Conservation (phyloP, 2,329 filamentous ascomycete species). For the Aspergillus thermomutatus region DNA sequence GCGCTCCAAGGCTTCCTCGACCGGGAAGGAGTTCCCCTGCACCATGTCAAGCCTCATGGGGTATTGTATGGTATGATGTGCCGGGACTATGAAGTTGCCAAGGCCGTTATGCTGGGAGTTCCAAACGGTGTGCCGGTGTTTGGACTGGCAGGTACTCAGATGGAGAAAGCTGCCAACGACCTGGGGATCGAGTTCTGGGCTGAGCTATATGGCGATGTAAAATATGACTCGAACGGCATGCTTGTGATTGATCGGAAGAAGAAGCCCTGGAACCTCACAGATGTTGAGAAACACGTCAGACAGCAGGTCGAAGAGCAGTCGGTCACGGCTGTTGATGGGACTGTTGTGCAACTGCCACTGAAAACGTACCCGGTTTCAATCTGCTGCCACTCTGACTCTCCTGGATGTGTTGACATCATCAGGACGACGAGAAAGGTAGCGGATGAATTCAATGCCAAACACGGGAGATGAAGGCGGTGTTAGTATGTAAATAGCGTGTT, state of each 20-base stretch:
- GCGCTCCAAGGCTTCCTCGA: constrained; percentile 59
- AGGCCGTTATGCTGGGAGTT: constrained; percentile 53
- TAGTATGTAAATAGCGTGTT: background rate
- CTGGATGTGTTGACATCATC: constrained; percentile 45
- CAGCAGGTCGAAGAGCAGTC: constrained; percentile 42
- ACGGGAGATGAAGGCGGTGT: background rate
- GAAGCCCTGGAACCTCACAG: constrained; percentile 45
- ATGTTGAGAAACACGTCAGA: constrained; percentile 41
- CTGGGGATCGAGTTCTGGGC: constrained; percentile 53
- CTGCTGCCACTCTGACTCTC: constrained; percentile 49
- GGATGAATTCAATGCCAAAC: constrained; percentile 39
- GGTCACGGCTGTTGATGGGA: constrained; percentile 43
- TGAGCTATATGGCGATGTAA: constrained; percentile 56
- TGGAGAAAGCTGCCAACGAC: constrained; percentile 53
- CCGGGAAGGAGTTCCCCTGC: constrained; percentile 52
- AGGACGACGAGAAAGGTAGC: constrained; percentile 37
- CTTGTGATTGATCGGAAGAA: constrained; percentile 59
- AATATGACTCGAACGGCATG: constrained; percentile 50
- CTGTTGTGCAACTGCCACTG: constrained; percentile 36
- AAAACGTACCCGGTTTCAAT: constrained; percentile 43
- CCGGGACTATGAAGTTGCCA: constrained; percentile 49
- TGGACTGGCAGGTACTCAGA: constrained; percentile 53
- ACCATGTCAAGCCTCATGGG: constrained; percentile 63
- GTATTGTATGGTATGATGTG: constrained; percentile 58
- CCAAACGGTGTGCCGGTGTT: constrained; percentile 52